A percentile compares a stretch with the other conserved stretches of the same genome.
phyloP scores from a whole-genome alignment of 1,284 basidiomycete species.

The Ustilago vetiveriae region DNA sequence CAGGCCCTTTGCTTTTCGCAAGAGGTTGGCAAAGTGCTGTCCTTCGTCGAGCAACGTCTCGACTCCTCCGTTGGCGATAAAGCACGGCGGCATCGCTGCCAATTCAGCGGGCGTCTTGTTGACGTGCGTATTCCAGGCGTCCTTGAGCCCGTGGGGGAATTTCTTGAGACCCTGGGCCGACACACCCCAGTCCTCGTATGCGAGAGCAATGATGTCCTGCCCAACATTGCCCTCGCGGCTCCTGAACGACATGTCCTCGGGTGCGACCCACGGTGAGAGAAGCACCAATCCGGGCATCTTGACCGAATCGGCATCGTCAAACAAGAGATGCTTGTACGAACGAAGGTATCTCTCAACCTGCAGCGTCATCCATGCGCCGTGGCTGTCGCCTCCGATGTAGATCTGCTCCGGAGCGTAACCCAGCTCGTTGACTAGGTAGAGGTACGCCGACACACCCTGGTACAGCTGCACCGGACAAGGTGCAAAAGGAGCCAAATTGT shows the following conservation, averaged over 20 bases:
- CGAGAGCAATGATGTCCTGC: slow-evolving; percentile 50
- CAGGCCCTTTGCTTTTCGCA: slow-evolving; percentile 50
- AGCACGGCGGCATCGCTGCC: slow-evolving; percentile 35
- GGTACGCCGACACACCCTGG: slow-evolving; percentile 57
- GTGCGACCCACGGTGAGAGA: slow-evolving; percentile 53
- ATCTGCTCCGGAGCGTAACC: slow-evolving; percentile 61
- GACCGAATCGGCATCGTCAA: slow-evolving; percentile 18
- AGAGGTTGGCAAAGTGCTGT: slow-evolving; percentile 37
- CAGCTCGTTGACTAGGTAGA: slow-evolving; percentile 56
- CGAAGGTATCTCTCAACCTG: slow-evolving; percentile 61
- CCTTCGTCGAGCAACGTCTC: slow-evolving; percentile 50
- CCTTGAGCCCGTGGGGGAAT: slow-evolving; percentile 27
- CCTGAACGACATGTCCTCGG: slow-evolving; percentile 41
- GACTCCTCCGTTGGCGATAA: slow-evolving; percentile 44
- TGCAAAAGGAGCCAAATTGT: slow-evolving; percentile 60
- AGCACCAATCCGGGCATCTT: slow-evolving; percentile 50
- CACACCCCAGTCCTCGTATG: slow-evolving; percentile 58
- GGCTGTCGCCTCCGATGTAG: slow-evolving; percentile 63
- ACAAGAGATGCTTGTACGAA: slow-evolving; percentile 46
- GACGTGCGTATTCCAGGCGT: slow-evolving; percentile 47
- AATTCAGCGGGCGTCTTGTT: slow-evolving; percentile 36
- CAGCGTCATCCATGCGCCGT: slow-evolving; percentile 55
- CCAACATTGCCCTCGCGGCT: slow-evolving; percentile 43
- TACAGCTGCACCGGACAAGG: slow-evolving; percentile 57
- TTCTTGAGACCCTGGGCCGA: slow-evolving; percentile 29